These are phyloP conservation scores for Nepenthes alata DNA, from an alignment of 179 eudicot species.

Conservation along the genomic window DNA sequence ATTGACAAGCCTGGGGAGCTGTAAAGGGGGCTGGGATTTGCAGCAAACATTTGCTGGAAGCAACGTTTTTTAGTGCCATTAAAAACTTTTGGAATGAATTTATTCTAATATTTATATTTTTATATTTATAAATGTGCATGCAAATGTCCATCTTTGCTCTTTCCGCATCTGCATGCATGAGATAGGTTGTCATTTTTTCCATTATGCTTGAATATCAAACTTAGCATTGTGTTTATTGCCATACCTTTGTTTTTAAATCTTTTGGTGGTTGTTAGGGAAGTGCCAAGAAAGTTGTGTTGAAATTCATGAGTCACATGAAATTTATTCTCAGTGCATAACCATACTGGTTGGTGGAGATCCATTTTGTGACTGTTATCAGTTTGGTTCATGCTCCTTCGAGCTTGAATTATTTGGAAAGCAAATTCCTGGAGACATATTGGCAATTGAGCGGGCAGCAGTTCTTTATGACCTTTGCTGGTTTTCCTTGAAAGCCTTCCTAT, in stretches of 20 bases:
- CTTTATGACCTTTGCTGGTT: slow-evolving; percentile 56
- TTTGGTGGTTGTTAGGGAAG: slow-evolving; percentile 38
- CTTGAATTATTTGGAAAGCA: slow-evolving; percentile 40
- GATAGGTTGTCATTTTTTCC: neutral
- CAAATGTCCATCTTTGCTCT: no score
- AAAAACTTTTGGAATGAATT: no score
- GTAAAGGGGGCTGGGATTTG: no score
- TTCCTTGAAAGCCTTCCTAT: slow-evolving; percentile 28
- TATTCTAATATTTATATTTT: no score
- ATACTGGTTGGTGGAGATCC: slow-evolving; percentile 44
- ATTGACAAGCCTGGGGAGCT: no score
- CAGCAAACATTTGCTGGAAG: no score
- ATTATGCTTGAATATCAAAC: neutral
- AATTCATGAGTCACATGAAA: slow-evolving; percentile 36
- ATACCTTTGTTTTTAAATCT: neutral
- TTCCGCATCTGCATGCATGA: no score
- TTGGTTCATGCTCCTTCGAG: slow-evolving; percentile 17
- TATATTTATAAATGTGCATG: no score
- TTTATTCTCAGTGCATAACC: slow-evolving; percentile 42
- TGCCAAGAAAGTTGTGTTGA: slow-evolving; percentile 29
- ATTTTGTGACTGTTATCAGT: slow-evolving; percentile 30
- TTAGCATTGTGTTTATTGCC: neutral
- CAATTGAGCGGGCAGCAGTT: slow-evolving; percentile 53
- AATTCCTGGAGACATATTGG: slow-evolving; percentile 45
- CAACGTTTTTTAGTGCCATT: no score